phyloP scores from a whole-genome alignment of 148 eudicot species.

The Nepenthes mirabilis region DNA sequence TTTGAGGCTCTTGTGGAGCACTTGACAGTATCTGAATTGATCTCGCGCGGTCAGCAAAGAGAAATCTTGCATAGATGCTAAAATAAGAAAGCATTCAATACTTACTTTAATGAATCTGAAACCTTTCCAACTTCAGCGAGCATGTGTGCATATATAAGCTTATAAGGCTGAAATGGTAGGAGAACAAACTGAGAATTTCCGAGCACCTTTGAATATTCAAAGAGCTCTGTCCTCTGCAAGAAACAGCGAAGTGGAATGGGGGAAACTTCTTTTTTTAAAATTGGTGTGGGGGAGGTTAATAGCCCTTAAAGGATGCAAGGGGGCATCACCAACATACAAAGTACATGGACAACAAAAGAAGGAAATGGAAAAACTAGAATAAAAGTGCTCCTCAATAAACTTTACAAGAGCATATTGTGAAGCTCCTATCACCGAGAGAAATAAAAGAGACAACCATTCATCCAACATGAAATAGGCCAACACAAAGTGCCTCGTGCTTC shows the following conservation, averaged over 20 bases:
- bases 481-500: too few species aligned
- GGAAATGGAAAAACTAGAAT: too few species aligned
- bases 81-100: not conserved
- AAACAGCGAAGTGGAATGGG: not conserved
- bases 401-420: too few species aligned
- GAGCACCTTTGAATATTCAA: slow-evolving; percentile 79
- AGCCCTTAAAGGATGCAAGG: not conserved
- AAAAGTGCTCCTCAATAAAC: too few species aligned
- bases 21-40: slow-evolving; percentile 82
- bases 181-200: slow-evolving; percentile 88
- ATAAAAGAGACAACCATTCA: too few species aligned
- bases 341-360: not conserved
- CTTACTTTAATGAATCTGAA: slow-evolving; percentile 84
- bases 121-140: slow-evolving; percentile 93
- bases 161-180: slow-evolving; percentile 83
- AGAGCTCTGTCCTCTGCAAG: slow-evolving; percentile 82
- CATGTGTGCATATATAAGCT: slow-evolving; percentile 83
- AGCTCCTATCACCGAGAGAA: too few species aligned
- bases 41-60: slow-evolving; percentile 13
- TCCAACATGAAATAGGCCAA: too few species aligned
- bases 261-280: too few species aligned
- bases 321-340: not conserved
- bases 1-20: slow-evolving; percentile 56
- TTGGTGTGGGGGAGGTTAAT: not conserved
- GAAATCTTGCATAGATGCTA: slow-evolving; percentile 1